Base-by-base conservation (phyloP, 148 eudicot species). In the Vaccinium darrowii region DNA sequence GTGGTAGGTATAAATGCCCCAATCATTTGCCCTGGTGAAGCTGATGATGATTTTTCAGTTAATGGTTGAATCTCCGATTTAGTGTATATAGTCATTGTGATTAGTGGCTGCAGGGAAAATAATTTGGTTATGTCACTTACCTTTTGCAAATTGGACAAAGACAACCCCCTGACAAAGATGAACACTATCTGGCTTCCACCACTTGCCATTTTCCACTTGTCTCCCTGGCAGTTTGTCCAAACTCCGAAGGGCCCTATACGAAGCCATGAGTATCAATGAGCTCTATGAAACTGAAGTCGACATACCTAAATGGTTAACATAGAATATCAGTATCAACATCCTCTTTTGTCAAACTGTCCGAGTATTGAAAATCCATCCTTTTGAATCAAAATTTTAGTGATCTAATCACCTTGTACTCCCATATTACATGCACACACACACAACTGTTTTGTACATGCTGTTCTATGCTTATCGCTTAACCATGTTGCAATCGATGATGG, bases 401-500 rank as follows among this genome's bases (percentile, higher is more conserved):
- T 58, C n/a, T 58, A n/a, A 58, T 58, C 63, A 15, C 63, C 63
- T 58, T 58, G 2, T 5, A 58, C 18, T 58, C n/a, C 21, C 63
- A 58, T 67, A 25, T 25, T 67, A 16, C 7, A 19, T 36, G 9
- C 15, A 2, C 39, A 36, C 62, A 53, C 60, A 14, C 9, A 23
- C 58, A 12, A 23, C 80, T 25, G 19, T 51, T 52, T 62, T 58
- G 21, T 78, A 7, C 14, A 39, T 53, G 77, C 12, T 52, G 30
- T 50, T 76, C 18, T 81, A 75, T 79, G 39, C 79, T 79, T 82
- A 74, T 76, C 85, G 85, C 80, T 85, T 80, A 83, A 80, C 81
- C 79, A 88, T 71, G 86, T 84, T 78, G 84, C 81, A 71, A 77
- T 84, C 86, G 84, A 65, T 90, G 90, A 91, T 90, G 84, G 85